Conservation (phyloP, 495 filamentous ascomycete genomes). For the Penicillium longicatenatum region DNA sequence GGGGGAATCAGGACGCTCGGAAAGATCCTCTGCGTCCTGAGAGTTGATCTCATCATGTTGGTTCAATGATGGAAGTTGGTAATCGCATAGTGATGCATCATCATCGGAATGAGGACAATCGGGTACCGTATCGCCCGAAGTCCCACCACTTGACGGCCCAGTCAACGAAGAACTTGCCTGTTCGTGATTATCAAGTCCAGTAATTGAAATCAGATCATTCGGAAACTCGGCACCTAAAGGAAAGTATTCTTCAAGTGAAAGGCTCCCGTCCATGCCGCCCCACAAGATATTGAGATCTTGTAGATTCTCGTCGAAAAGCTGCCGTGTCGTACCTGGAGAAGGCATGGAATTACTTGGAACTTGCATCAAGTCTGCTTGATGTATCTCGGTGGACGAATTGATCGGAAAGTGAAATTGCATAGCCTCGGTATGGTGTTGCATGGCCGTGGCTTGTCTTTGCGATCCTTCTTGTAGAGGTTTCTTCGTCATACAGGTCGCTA, state of each 20-base stretch:
- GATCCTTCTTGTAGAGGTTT: neutral
- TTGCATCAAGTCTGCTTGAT: neutral
- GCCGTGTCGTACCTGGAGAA: neutral
- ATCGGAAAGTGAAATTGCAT: neutral
- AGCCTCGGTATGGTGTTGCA: neutral
- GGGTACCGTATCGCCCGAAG: neutral
- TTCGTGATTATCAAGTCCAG: constrained; percentile 1
- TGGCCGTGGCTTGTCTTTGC: no score
- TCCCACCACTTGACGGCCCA: neutral
- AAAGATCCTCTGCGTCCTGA: constrained; percentile 2
- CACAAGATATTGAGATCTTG: constrained; percentile 9
- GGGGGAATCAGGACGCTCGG: neutral
- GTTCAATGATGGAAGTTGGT: constrained; percentile 4
- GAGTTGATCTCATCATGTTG: neutral
- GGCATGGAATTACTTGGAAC: neutral
- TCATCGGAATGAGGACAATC: constrained; percentile 1
- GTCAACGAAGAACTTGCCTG: neutral
- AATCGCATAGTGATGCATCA: constrained; percentile 7
- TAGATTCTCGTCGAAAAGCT: constrained; percentile 3
- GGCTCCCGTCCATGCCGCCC: constrained; percentile 6
- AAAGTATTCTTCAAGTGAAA: neutral
- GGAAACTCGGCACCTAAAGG: constrained; percentile 1
- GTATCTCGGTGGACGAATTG: neutral
- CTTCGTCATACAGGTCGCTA: neutral
- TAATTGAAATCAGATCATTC: neutral